A percentile compares a stretch with the other conserved stretches of the same genome.
Conservation (phyloP, 2,329 filamentous ascomycete genomes). For the Sporothrix sp. region DNA sequence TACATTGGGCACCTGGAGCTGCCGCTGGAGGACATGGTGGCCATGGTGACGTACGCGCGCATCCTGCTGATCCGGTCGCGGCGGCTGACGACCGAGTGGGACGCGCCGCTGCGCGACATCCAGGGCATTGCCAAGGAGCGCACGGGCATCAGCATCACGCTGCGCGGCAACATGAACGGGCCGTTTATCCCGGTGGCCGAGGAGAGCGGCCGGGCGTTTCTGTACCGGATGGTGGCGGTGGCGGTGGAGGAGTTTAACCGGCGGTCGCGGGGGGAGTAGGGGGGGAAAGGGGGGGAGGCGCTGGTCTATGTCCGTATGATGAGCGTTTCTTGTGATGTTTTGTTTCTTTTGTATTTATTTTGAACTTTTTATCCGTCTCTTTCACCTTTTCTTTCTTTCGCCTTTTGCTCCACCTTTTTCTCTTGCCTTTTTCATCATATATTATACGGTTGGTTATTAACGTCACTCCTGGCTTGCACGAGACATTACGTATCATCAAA, state of each 20-base stretch:
- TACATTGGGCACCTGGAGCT: conserved; percentile 96
- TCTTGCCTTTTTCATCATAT: too few species aligned
- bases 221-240: conserved; percentile 56
- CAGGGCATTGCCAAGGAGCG: conserved; percentile 96
- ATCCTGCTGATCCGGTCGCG: conserved; percentile 87
- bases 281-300: not conserved
- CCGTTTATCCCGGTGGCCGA: conserved; percentile 93
- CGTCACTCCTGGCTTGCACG: too few species aligned
- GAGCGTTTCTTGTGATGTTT: too few species aligned
- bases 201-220: conserved; percentile 57
- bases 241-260: conserved; percentile 60
- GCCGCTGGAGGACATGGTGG: conserved; percentile 75
- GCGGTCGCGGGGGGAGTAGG: conserved; percentile 29
- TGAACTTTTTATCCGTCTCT: too few species aligned
- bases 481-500: too few species aligned
- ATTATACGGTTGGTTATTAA: too few species aligned
- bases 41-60: conserved; percentile 77
- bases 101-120: conserved; percentile 88
- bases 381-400: too few species aligned
- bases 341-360: too few species aligned
- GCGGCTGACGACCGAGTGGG: conserved; percentile 85
- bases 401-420: too few species aligned
- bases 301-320: too few species aligned
- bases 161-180: conserved; percentile 85
- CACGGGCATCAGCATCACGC: conserved; percentile 78